Evolutionary conservation across 805 yeast species (phyloP).

Genomic region (Candida suzukii): DNA sequence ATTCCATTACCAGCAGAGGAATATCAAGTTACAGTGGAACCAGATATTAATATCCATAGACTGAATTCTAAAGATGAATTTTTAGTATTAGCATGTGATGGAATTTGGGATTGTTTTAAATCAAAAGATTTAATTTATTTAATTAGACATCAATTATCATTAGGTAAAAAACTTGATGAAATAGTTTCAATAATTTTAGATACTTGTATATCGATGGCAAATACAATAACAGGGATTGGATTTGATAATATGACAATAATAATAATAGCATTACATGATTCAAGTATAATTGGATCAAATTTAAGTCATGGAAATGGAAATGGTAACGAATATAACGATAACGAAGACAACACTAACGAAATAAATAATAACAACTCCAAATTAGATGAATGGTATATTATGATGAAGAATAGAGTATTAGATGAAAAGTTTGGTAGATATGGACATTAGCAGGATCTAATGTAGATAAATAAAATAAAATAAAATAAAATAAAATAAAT

Average conservation of each 20-base stretch:
- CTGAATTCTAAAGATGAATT: slow-evolving; percentile 50
- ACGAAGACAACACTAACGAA: slow-evolving; percentile 9
- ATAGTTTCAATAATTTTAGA: slow-evolving; percentile 55
- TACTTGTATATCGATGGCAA: slow-evolving; percentile 63
- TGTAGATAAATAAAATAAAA: no score
- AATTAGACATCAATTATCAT: slow-evolving; percentile 49
- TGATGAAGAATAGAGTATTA: slow-evolving; percentile 35
- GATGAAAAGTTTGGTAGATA: slow-evolving; percentile 28
- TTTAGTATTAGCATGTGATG: slow-evolving; percentile 72
- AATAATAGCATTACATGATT: slow-evolving; percentile 55
- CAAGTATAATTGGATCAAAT: slow-evolving; percentile 4
- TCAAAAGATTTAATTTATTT: slow-evolving; percentile 46
- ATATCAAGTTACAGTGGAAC: slow-evolving; percentile 73
- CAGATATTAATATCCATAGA: slow-evolving; percentile 59
- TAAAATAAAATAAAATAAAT: no score
- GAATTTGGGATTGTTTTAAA: slow-evolving; percentile 71
- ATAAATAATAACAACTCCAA: slow-evolving; percentile 16
- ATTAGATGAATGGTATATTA: slow-evolving; percentile 51
- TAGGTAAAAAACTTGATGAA: slow-evolving; percentile 52
- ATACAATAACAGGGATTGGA: slow-evolving; percentile 70
- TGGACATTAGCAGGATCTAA: slow-evolving; percentile 1
- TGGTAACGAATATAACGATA: background rate
- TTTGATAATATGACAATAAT: slow-evolving; percentile 77
- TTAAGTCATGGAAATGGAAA: background rate
- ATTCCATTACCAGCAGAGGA: slow-evolving; percentile 50